Evolutionary conservation across 2,329 filamentous ascomycete genomes (phyloP), one percentile per base, ranked within the genome.

Genomic region (Boeremia exigua): DNA sequence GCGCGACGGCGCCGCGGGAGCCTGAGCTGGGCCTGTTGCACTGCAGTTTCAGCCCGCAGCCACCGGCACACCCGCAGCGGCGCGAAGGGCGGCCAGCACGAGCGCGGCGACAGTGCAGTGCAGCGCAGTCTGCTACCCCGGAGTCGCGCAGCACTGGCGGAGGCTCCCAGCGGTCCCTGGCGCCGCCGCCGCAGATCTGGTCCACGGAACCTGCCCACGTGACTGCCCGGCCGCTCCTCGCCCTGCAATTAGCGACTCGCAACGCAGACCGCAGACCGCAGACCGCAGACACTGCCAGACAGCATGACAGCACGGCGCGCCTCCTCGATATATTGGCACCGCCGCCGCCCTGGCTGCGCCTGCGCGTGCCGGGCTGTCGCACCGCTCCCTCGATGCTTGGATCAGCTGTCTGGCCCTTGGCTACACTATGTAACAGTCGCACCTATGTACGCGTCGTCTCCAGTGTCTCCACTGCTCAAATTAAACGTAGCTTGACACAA

Each of bases 21-120:
- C 55, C 53, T 54, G 46, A 36, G 37, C 42, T 51, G 44, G 34
- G 48, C 15, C 52, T 61, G 59, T 49, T 49, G 61, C 60, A 65
- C 62, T 9, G 50, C 43, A 27, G 69, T 70, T 70, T 70, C 67
- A 70, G 65, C 56, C 59, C 44, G 55, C 52, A 60, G 58, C 53
- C 54, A 58, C 34, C 58, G 54, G 55, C 54, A 54, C 59, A 61
- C 58, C 52, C 44, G 54, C 58, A 49, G 51, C 44, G 29, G 45
- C 36, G 38, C 11, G 34, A 28, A 30, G 34, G 29, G 36, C 12
- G 19, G 52, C 29, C 39, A 46, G 46, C 40, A 38, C 46, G 40
- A 28, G 28, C 40, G 23, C 19, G 49, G 38, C 47, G 34, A 17
- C 29, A 33, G 30, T 11, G 30, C 30, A 33, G 32, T 6, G 14